Conservation (phyloP, 768 basidiomycete genomes). For the Mycena rebaudengoi region DNA sequence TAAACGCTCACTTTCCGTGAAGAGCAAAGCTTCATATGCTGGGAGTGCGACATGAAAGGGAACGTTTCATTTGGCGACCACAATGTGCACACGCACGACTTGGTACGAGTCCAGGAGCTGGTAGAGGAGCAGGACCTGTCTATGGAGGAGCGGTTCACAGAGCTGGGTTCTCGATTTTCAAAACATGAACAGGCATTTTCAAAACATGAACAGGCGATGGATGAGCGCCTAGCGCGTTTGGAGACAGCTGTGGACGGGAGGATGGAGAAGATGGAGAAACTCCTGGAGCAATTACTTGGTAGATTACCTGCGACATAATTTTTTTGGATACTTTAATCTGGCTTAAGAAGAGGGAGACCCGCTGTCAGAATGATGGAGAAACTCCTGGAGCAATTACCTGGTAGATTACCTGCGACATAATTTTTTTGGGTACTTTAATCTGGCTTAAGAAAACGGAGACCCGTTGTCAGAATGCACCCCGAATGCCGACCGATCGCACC, state of each 20-base stretch:
- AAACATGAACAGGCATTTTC: conserved; percentile 22
- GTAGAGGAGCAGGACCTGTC: conserved; percentile 21
- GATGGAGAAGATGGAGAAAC: conserved; percentile 65
- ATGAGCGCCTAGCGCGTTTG: conserved; percentile 16
- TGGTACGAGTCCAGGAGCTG: conserved; percentile 25
- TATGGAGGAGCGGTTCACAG: conserved; percentile 29
- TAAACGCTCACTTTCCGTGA: too few relatives aligned
- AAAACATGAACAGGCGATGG: conserved; percentile 10
- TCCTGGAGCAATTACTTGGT: conserved; percentile 55
- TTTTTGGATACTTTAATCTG: too few relatives aligned
- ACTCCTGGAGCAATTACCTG: too few relatives aligned
- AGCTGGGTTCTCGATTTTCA: too few relatives aligned
- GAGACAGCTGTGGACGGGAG: conserved; percentile 15
- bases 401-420: too few relatives aligned
- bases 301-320: too few relatives aligned
- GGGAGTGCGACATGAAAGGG: conserved; percentile 27
- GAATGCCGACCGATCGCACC: too few relatives aligned
- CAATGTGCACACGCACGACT: conserved; percentile 29
- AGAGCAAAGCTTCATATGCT: conserved; percentile 36
- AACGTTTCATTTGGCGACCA: conserved; percentile 16
- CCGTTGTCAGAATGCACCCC: too few relatives aligned
- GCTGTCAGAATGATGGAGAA: too few relatives aligned
- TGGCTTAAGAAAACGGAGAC: too few relatives aligned
- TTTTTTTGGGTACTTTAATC: too few relatives aligned
- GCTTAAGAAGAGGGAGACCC: too few relatives aligned